Evolutionary conservation across 2,329 filamentous ascomycete genomes (phyloP).

Genomic region (Colletotrichum cordylinicola): DNA sequence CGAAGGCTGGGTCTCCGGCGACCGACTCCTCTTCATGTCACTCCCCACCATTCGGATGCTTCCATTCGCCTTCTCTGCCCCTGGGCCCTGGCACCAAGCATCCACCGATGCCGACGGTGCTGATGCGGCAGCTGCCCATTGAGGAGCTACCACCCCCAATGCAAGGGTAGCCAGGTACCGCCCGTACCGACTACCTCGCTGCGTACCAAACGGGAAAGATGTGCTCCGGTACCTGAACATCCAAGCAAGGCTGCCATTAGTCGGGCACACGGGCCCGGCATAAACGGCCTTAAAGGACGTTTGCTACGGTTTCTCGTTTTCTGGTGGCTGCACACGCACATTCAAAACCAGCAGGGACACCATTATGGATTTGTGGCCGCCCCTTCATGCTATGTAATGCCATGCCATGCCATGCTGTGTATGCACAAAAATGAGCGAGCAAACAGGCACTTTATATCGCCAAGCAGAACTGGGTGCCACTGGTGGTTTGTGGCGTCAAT

Average conservation of each 20-base stretch:
- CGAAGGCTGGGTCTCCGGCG: background rate
- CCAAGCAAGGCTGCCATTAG: background rate
- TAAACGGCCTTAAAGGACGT: background rate
- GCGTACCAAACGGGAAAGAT: slow-evolving; percentile 5
- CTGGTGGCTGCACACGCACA: slow-evolving; percentile 6
- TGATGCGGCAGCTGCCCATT: slow-evolving; percentile 9
- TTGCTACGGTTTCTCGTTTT: background rate
- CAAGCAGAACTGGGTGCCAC: background rate
- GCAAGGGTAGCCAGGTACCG: slow-evolving; percentile 10
- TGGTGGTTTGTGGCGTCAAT: background rate
- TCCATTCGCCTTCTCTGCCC: slow-evolving; percentile 10
- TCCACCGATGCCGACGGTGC: background rate
- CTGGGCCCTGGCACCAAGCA: slow-evolving; percentile 10
- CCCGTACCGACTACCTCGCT: slow-evolving; percentile 11
- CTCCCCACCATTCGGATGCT: slow-evolving; percentile 17
- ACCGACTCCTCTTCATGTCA: background rate
- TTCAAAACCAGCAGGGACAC: background rate
- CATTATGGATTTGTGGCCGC: background rate
- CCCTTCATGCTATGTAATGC: background rate
- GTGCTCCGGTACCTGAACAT: slow-evolving; percentile 15
- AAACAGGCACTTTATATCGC: background rate
- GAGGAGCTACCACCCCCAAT: slow-evolving; percentile 4
- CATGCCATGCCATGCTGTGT: background rate
- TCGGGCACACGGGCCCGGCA: slow-evolving; percentile 14
- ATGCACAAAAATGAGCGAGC: background rate